Evolutionary conservation across 2,329 filamentous ascomycete species (phyloP).

Genomic region (Apiospora kogelbergensis): DNA sequence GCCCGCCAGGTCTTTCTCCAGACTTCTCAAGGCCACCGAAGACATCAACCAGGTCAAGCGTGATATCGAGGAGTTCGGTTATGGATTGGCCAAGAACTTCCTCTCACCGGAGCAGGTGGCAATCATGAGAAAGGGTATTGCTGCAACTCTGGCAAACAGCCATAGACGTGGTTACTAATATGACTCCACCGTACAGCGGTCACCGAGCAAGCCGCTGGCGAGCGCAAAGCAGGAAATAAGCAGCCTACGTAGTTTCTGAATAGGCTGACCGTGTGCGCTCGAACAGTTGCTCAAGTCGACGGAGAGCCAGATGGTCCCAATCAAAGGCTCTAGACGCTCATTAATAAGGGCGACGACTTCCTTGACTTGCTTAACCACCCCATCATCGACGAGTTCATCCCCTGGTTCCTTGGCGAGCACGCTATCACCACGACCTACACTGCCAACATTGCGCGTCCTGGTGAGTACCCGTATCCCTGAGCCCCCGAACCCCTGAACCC

Average conservation of each 20-base stretch:
- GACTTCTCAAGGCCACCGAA: conserved; percentile 33
- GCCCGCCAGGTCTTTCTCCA: conserved; percentile 29
- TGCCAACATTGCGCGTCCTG: conserved; percentile 31
- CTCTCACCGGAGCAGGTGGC: neutral
- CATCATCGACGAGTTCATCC: conserved; percentile 27
- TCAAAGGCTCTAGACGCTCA: conserved; percentile 10
- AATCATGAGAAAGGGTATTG: neutral
- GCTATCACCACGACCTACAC: conserved; percentile 28
- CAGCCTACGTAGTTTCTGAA: neutral
- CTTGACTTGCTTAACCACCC: conserved; percentile 28
- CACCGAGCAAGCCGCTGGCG: neutral
- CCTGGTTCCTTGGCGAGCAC: conserved; percentile 28
- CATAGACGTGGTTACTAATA: neutral
- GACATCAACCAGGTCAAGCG: conserved; percentile 28
- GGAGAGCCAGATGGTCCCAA: neutral
- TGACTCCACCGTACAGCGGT: neutral
- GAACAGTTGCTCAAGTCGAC: neutral
- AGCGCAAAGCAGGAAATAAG: neutral
- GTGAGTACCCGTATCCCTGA: neutral
- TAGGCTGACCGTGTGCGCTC: neutral
- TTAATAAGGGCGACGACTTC: conserved; percentile 16
- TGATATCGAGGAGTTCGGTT: conserved; percentile 28
- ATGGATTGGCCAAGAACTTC: conserved; percentile 14
- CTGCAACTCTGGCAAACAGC: too few species aligned
- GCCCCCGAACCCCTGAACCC: too few species aligned